Evolutionary conservation across 176 grass and related monocot species (phyloP), one percentile per base, ranked within the genome.

Genomic region (Dendrocalamus sinicus): DNA sequence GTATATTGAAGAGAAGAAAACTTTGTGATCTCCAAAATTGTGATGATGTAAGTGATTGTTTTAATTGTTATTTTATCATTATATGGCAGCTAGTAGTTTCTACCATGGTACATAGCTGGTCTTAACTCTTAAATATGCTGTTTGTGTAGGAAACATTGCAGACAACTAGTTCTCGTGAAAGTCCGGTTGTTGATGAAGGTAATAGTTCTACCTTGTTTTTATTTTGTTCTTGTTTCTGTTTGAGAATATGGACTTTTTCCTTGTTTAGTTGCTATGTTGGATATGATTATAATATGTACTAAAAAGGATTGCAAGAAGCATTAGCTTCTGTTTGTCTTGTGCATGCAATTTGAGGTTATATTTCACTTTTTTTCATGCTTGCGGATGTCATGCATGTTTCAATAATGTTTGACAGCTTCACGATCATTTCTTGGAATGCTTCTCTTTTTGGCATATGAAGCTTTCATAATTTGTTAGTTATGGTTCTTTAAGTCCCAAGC

Each of bases 1-100:
- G 78, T 87, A 81, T 81, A 44, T 71, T 77, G 46, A 98, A 98
- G 77, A 98, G 74, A 83, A 93, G 89, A 92, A 98, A 94, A 81
- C 15, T 89, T 73, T 73, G 11, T 48, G 70, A 81, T 80, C 46
- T 72, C 63, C 52, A 72, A 80, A 85, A 84, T 70, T 77, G 81
- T 44, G 73, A 90, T 77, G 78, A 61, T 58, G 93, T 98, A 91
- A 84, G 84, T 55, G 6, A 44, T 62, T 84, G 62, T 85, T 81
- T 62, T 17, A 53, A 39, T 76, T 67, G 16, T 85, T 28, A 39
- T 63, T 52, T 68, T 32, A 67, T 85, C 54, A 80, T 86, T 46
- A 55, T 59, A 68, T 86, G 60, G 9, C 22, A 79, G 11, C 22
- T 37, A 57, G 44, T 22, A 54, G 35, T 80, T 70, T 70, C 14